These are phyloP conservation scores for Leccinum boreale DNA, from an alignment of 768 basidiomycete species.

Conservation along the genomic window DNA sequence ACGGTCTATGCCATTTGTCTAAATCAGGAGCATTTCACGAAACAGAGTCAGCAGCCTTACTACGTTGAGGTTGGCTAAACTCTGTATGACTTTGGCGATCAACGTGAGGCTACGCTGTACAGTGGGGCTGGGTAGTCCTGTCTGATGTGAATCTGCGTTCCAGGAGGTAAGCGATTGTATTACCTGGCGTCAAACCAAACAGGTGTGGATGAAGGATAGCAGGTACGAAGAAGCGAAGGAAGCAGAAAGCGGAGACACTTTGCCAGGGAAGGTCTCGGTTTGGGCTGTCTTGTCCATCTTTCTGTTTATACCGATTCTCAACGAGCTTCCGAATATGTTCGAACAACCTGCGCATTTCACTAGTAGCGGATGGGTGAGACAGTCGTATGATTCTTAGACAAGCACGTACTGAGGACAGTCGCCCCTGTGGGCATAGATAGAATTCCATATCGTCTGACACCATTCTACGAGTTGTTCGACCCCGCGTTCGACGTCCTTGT, in stretches of 20 bases:
- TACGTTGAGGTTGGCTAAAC: slow-evolving; percentile 78
- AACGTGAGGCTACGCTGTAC: slow-evolving; percentile 80
- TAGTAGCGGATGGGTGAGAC: slow-evolving; percentile 27
- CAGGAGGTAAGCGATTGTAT: slow-evolving; percentile 5
- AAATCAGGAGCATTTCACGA: slow-evolving; percentile 1
- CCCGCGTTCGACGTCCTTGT: slow-evolving; percentile 63
- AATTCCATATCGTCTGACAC: slow-evolving; percentile 78
- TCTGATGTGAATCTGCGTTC: slow-evolving; percentile 9
- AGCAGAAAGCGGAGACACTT: slow-evolving; percentile 85
- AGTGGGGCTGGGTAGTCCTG: slow-evolving; percentile 63
- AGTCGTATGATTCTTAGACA: slow-evolving; percentile 1
- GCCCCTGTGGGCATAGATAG: slow-evolving; percentile 68
- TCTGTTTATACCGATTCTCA: slow-evolving; percentile 56
- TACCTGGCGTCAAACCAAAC: slow-evolving; percentile 76
- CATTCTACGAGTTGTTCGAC: slow-evolving; percentile 70
- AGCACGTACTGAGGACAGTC: slow-evolving; percentile 71
- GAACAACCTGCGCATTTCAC: slow-evolving; percentile 72
- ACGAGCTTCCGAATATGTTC: slow-evolving; percentile 68
- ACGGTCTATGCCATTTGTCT: slow-evolving; percentile 38
- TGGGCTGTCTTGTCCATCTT: slow-evolving; percentile 38
- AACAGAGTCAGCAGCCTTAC: slow-evolving; percentile 38
- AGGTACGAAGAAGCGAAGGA: slow-evolving; percentile 86
- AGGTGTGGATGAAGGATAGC: slow-evolving; percentile 87
- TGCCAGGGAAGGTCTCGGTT: slow-evolving; percentile 67
- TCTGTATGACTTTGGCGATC: slow-evolving; percentile 88